Evolutionary conservation across 352 stramenopile species (phyloP), one percentile per base, ranked within the genome.

Genomic region (Pythium volutum): DNA sequence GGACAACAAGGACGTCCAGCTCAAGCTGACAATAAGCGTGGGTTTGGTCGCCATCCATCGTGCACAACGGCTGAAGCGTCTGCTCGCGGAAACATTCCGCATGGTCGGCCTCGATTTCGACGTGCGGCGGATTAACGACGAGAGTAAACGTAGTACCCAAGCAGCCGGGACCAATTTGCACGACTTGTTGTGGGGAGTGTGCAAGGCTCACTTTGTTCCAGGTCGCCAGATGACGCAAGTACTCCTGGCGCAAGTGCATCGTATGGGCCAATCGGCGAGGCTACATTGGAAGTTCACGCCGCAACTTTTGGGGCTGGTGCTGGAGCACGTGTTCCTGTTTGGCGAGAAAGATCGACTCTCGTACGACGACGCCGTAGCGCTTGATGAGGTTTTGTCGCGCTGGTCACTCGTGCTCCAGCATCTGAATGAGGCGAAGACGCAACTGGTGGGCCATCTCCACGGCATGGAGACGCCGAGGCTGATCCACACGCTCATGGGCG

Each of bases 251-350:
- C 81, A 91, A 49, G 59, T 87, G 8, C 65, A 73, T 34, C 69
- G 68, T 4, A 82, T 87, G 76, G 46, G 70, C 45, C 50, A 69
- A 16, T 68, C 72, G 9, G 65, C 62, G 0, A 80, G 71, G 29
- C 57, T 91, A 2, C 81, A 91, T 59, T 91, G 81, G 81, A 77
- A 77, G 46, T 73, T 69, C 43, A 91, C 81, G 1, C 81, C 81
- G 6, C 75, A 89, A 38, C 67, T 91, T 20, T 69, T 91, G 0
- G 72, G 75, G n/a, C 78, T 76, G 29, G 53, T 89, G 5, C 68
- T 86, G 14, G 77, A 91, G 41, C 59, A 85, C 36, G 69, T 82
- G 0, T 79, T 89, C 25, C 38, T 41, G n/a, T 65, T 66, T 43
- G 77, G 79, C 27, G 67, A 86, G 12, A 84, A 76, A 47, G 81